Base-by-base conservation (phyloP, 1,284 basidiomycete species). In the Malassezia japonica region DNA sequence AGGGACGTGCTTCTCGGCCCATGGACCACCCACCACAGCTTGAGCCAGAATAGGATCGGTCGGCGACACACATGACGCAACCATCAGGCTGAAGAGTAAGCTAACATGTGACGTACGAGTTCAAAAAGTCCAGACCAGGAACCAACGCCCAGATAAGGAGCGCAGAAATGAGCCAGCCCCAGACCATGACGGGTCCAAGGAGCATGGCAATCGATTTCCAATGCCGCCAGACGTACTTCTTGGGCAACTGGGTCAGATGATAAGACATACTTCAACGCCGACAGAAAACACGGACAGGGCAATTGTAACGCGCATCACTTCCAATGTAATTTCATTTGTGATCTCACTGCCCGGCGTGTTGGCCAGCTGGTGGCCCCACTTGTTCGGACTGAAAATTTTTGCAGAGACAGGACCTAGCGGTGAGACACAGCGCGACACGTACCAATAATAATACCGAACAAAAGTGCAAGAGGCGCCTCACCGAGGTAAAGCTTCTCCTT, bases 231-330 rank as follows among this genome's bases (percentile, higher is more conserved):
- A 96, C 85, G 74, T 96, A 96, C 29, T 70, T 70, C 48, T 66
- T 65, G 35, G 64, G 64, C 49, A 72, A 48, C 50, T 39, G 21
- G 6, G 13, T 24, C 6, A 40, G 18, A 13, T n/a, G 20, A 21
- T 24, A 4, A 33, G n/a, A 29, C 8, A 24, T 24, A 45, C 43
- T 40, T 74, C 76, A 33, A 98, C 94, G 3, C 94, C 94, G 55
- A 98, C 88, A 9, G 92, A 90, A 74, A 99, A 99, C 4, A 99
- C 92, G 33, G 90, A 90, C 50, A 98, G 86, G 6, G 92, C 92
- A 41, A 98, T 83, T 49, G 96, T 87, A 50, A 98, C 84, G n/a
- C 92, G 81, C 18, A 89, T 91, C 64, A 98, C 79, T 75, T 99
- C 94, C 56, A 76, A 64, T 1, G 75, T 75, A 52, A 76, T 65